Conservation (phyloP, 2,329 filamentous ascomycete genomes). For the Curvularia sp. region DNA sequence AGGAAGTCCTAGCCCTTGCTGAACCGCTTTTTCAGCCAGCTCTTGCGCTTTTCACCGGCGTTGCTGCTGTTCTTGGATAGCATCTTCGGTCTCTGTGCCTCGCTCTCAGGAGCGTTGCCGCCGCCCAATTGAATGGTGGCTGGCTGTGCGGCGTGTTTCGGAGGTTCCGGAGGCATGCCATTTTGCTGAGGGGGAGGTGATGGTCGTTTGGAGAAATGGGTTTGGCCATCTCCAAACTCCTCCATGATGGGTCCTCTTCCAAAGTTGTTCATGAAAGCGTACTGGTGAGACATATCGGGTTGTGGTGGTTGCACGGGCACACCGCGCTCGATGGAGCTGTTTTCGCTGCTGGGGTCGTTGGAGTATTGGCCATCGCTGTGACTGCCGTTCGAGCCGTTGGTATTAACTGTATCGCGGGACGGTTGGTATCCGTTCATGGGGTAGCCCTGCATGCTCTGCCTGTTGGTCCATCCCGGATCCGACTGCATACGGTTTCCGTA, state of each 20-base stretch:
- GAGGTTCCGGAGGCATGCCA: slow-evolving; percentile 23
- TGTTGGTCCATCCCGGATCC: slow-evolving; percentile 51
- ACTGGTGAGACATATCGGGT: slow-evolving; percentile 53
- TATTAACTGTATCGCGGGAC: slow-evolving; percentile 86
- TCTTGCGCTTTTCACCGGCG: slow-evolving; percentile 72
- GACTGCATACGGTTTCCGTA: slow-evolving; percentile 53
- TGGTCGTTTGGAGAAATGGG: slow-evolving; percentile 10
- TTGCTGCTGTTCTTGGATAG: slow-evolving; percentile 34
- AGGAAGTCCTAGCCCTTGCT: slow-evolving; percentile 64
- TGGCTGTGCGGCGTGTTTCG: slow-evolving; percentile 30
- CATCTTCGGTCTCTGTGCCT: slow-evolving; percentile 24
- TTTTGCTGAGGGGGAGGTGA: slow-evolving; percentile 31
- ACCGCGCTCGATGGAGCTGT: slow-evolving; percentile 84
- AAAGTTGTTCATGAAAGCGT: slow-evolving; percentile 64
- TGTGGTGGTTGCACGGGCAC: slow-evolving; percentile 52
- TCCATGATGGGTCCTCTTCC: slow-evolving; percentile 54
- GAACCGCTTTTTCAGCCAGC: slow-evolving; percentile 85
- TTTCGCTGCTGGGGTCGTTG: slow-evolving; percentile 91
- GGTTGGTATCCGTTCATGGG: slow-evolving; percentile 69
- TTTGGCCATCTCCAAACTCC: slow-evolving; percentile 40
- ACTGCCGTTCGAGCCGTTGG: slow-evolving; percentile 74
- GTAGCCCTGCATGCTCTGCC: slow-evolving; percentile 50
- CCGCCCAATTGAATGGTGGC: slow-evolving; percentile 37
- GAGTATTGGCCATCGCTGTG: slow-evolving; percentile 74
- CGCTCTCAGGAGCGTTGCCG: slow-evolving; percentile 18